Evolutionary conservation across 257 asterid genomes (phyloP).

Genomic region (Fraxinus excelsior): DNA sequence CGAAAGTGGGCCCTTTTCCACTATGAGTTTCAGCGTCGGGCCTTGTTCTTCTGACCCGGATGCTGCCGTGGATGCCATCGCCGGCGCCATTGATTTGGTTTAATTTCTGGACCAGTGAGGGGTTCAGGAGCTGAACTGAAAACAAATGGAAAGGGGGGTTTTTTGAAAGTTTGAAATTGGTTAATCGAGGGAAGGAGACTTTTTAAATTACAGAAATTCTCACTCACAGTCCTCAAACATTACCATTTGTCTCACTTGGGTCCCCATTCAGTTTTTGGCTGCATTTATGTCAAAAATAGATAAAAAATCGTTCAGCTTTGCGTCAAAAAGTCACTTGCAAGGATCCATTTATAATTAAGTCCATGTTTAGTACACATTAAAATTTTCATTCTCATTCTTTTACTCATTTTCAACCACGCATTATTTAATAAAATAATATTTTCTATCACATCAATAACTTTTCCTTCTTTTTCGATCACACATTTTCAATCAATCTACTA

Average conservation of each 20-base stretch:
- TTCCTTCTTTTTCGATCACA: no score
- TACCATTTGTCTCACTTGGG: neutral
- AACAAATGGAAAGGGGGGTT: neutral
- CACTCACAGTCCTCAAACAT: neutral
- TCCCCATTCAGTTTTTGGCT: neutral
- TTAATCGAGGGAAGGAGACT: neutral
- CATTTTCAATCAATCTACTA: no score
- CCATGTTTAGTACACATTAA: no score
- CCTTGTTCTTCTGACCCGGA: slow-evolving; percentile 30
- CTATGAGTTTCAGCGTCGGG: slow-evolving; percentile 42
- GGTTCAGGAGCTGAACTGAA: neutral
- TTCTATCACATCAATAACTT: no score
- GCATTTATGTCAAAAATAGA: neutral
- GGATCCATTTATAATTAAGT: no score
- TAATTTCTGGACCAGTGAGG: neutral
- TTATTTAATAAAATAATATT: no score
- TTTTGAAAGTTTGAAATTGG: neutral
- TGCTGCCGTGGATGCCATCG: neutral
- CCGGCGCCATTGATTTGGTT: neutral
- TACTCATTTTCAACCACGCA: no score
- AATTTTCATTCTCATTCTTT: no score
- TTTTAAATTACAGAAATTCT: neutral
- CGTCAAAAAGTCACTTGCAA: no score
- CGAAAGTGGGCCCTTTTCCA: slow-evolving; percentile 64
- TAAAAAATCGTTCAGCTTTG: no score